A percentile compares a stretch with the other conserved stretches of the same genome.
Conservation (phyloP, 2,329 filamentous ascomycete genomes). For the Cercospora citrullina region DNA sequence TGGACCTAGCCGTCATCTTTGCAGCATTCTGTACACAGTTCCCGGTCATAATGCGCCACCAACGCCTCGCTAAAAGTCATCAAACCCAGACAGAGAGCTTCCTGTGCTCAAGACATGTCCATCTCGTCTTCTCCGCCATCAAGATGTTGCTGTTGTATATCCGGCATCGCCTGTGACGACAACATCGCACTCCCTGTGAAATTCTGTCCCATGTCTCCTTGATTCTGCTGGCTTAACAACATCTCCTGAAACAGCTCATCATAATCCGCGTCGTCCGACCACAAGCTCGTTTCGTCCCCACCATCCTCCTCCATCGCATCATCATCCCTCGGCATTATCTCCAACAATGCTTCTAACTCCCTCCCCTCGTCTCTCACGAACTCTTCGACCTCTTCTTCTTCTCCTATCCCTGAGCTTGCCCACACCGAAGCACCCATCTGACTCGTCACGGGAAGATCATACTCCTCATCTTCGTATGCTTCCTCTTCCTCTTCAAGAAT, state of each 20-base stretch:
- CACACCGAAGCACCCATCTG: slow-evolving; percentile 7
- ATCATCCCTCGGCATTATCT: slow-evolving; percentile 42
- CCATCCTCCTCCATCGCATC: slow-evolving; percentile 20
- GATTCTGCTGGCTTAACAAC: slow-evolving; percentile 47
- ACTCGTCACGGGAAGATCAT: slow-evolving; percentile 22
- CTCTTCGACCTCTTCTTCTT: slow-evolving; percentile 41
- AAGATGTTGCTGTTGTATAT: slow-evolving; percentile 29
- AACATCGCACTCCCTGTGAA: background rate
- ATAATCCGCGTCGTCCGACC: slow-evolving; percentile 62
- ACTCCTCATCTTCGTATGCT: slow-evolving; percentile 24
- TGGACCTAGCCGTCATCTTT: background rate
- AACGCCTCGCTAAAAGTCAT: slow-evolving; percentile 34
- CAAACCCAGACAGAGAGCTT: slow-evolving; percentile 1
- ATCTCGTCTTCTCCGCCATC: slow-evolving; percentile 40
- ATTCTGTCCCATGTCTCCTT: slow-evolving; percentile 13
- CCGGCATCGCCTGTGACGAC: slow-evolving; percentile 4
- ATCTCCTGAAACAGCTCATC: slow-evolving; percentile 66
- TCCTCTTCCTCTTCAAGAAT: slow-evolving; percentile 30
- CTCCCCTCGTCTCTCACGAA: slow-evolving; percentile 46
- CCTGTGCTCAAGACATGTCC: slow-evolving; percentile 30
- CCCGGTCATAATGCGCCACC: slow-evolving; percentile 12
- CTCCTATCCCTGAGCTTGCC: background rate
- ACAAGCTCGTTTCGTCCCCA: slow-evolving; percentile 39
- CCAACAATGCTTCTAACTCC: slow-evolving; percentile 49
- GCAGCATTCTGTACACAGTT: background rate